Percentiles rank a stretch among this genome's conserved stretches.
Conservation (phyloP, 1,284 basidiomycete genomes). For the Sporisorium graminicola region DNA sequence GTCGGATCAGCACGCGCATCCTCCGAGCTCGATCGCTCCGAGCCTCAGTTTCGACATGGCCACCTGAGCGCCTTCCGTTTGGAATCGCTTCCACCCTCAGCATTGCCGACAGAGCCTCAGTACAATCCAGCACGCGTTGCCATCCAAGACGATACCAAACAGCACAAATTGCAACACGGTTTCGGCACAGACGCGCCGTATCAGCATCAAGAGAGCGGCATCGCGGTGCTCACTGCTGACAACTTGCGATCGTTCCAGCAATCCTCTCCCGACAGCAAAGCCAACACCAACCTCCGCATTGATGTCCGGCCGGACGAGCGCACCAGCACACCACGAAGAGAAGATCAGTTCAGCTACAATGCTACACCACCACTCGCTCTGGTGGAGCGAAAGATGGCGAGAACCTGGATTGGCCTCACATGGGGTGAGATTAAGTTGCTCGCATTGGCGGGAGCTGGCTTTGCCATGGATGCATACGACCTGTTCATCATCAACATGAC, state of each 20-base stretch:
- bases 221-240: neutral
- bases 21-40: conserved; percentile 22
- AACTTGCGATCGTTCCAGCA: neutral
- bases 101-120: conserved; percentile 3
- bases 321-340: neutral
- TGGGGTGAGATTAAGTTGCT: conserved; percentile 58
- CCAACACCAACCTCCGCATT: neutral
- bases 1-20: conserved; percentile 24
- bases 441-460: conserved; percentile 50
- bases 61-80: conserved; percentile 7
- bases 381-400: conserved; percentile 40
- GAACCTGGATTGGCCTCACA: conserved; percentile 37
- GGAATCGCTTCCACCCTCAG: conserved; percentile 2
- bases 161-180: neutral
- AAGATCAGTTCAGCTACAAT: conserved; percentile 21
- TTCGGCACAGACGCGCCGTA: neutral
- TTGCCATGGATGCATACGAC: conserved; percentile 54
- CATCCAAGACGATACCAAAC: neutral
- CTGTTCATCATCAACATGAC: conserved; percentile 60
- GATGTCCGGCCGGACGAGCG: neutral
- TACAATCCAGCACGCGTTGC: conserved; percentile 1
- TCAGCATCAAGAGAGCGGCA: neutral
- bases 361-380: conserved; percentile 37
- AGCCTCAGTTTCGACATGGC: neutral
- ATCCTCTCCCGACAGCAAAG: neutral